Evolutionary conservation across 805 yeast species (phyloP), one percentile per base, ranked within the genome.

Genomic region (Pichia deserticola): DNA sequence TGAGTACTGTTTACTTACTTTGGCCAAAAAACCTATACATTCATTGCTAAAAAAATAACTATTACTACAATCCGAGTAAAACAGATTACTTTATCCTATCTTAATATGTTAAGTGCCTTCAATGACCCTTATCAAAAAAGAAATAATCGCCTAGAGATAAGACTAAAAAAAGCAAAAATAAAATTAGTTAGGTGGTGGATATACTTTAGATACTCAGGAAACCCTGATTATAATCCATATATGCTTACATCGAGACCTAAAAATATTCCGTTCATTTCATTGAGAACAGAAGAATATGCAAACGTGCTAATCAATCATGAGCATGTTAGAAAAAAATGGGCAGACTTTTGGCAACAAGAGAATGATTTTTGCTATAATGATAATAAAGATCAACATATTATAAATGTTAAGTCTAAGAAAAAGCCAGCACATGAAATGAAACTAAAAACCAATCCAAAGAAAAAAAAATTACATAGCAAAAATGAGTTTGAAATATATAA

Each of bases 171-270:
- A 32, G 45, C 53, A 11, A 56, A 55, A 45, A 46, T 65, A 25
- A 57, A 56, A 41, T 48, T 64, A 42, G 53, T 58, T 44, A 61
- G 59, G 20, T 63, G 66, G 64, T 58, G 62, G 64, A 58, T 58
- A 44, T 55, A 48, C 44, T 43, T 53, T 15, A 50, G 55, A n/a
- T 53, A 55, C 15, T 44, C 47, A 3, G 56, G 56, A 27, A 53
- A 59, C 40, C 62, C 62, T 6, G 51, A 54, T 37, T 54, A 52
- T 12, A 53, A 61, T 42, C 57, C 59, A 4, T 30, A 42, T n/a
- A 52, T 62, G 41, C 40, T 63, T 10, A 59, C 62, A 11, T 49
- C 65, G 51, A 57, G 60, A 37, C 53, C 59, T 29, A 62, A 54
- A 45, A 55, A 55, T 38, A 15, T 58, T 13, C 65, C 66, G 1